Conservation (phyloP, 73 alveolate genomes). For the Uronychia setigera region DNA sequence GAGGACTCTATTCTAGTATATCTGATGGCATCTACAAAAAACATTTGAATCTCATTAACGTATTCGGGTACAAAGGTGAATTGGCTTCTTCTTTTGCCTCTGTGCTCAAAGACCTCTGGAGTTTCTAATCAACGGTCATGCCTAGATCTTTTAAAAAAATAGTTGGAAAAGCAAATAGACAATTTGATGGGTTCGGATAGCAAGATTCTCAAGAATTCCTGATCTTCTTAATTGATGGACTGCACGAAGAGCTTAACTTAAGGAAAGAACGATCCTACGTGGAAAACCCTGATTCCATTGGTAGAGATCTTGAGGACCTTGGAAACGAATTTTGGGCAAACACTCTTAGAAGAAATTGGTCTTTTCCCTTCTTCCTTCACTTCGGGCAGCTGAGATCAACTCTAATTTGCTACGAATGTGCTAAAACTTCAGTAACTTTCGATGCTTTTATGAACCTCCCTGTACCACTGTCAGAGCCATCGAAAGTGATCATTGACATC, state of each 20-base stretch:
- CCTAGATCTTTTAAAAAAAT: conserved; percentile 73
- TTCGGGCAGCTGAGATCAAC: conserved; percentile 76
- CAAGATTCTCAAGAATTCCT: conserved; percentile 86
- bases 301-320: conserved; percentile 67
- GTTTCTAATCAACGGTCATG: conserved; percentile 53
- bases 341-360: conserved; percentile 73
- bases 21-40: conserved; percentile 1
- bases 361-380: conserved; percentile 72
- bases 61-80: conserved; percentile 59
- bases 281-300: conserved; percentile 72
- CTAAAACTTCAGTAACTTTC: conserved; percentile 63
- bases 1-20: no score
- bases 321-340: conserved; percentile 83
- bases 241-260: conserved; percentile 85
- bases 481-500: conserved; percentile 69
- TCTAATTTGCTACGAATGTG: conserved; percentile 69
- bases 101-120: conserved; percentile 59
- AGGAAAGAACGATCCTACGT: conserved; percentile 66
- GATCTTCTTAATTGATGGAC: conserved; percentile 75
- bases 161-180: conserved; percentile 68
- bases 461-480: conserved; percentile 77
- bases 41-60: conserved; percentile 31
- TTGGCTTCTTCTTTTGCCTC: conserved; percentile 70
- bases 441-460: conserved; percentile 79
- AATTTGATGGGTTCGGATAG: conserved; percentile 75